These are phyloP conservation scores for Paraphoma chrysanthemicola DNA, from an alignment of 2,329 filamentous ascomycete species.

Conservation along the genomic window DNA sequence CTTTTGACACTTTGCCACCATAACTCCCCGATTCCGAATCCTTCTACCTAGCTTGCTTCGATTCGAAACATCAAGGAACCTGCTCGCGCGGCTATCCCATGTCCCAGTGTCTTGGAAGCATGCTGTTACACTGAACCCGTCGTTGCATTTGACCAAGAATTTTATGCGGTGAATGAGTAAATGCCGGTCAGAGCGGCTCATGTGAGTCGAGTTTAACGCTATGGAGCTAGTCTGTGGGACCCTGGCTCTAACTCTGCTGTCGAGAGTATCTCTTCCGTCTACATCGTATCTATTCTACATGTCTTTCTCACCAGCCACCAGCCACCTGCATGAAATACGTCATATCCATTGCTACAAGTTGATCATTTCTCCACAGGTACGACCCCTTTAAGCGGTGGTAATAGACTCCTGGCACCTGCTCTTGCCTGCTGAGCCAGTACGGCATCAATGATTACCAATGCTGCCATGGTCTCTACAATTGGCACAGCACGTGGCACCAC, in stretches of 20 bases:
- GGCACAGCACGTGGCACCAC: conserved; percentile 88
- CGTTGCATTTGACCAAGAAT: neutral
- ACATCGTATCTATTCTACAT: too few relatives aligned
- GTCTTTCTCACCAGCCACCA: too few relatives aligned
- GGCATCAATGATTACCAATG: conserved; percentile 85
- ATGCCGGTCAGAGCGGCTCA: too few relatives aligned
- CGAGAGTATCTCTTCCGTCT: too few relatives aligned
- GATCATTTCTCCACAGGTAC: conserved; percentile 35
- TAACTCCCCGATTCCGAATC: neutral
- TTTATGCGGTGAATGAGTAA: too few relatives aligned
- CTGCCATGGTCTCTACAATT: conserved; percentile 91
- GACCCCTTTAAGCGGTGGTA: conserved; percentile 48
- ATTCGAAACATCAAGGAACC: neutral
- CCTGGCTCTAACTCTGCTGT: too few relatives aligned
- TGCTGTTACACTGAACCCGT: neutral
- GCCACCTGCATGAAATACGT: too few relatives aligned
- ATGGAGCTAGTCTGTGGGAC: too few relatives aligned
- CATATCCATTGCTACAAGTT: too few relatives aligned
- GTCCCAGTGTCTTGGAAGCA: neutral
- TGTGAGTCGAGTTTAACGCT: too few relatives aligned
- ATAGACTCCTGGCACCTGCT: conserved; percentile 44
- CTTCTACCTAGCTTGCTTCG: neutral
- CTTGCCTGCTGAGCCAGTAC: conserved; percentile 80
- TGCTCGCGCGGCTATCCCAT: neutral
- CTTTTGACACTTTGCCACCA: neutral